These are phyloP conservation scores for Krasilnikovozyma curviuscula DNA, from an alignment of 768 basidiomycete genomes.

Conservation along the genomic window DNA sequence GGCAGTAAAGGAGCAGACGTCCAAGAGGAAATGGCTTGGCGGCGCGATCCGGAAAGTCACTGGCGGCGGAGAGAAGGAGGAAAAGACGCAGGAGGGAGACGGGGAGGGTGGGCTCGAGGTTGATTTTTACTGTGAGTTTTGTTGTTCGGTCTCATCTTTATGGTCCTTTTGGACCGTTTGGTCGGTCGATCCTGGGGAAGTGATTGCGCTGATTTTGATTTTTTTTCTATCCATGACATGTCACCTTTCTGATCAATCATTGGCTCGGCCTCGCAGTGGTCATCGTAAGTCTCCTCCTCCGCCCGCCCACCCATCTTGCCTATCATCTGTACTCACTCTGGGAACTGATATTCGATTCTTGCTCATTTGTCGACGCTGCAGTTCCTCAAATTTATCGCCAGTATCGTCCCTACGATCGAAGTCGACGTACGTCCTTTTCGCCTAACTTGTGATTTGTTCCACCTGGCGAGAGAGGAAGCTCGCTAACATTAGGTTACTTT, in stretches of 20 bases:
- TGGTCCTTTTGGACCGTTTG: not conserved
- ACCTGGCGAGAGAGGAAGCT: too few species aligned
- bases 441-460: too few species aligned
- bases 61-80: conserved; percentile 31
- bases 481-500: too few species aligned
- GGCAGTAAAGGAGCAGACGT: conserved; percentile 29
- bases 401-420: conserved; percentile 96
- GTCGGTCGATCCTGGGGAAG: too few species aligned
- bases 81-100: conserved; percentile 38
- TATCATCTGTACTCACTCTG: not conserved
- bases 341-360: not conserved
- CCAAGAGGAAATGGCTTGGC: conserved; percentile 44
- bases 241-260: not conserved
- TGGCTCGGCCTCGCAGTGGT: not conserved
- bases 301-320: conserved; percentile 22
- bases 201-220: too few species aligned
- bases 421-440: too few species aligned
- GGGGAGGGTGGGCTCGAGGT: conserved; percentile 81
- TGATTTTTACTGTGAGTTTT: conserved; percentile 54
- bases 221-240: not conserved
- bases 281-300: not conserved
- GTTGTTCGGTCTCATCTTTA: not conserved
- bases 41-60: conserved; percentile 49
- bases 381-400: conserved; percentile 98
- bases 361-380: conserved; percentile 1